These are phyloP conservation scores for Sungouiozyma ichnusensis DNA, from an alignment of 805 yeast species.

Conservation along the genomic window DNA sequence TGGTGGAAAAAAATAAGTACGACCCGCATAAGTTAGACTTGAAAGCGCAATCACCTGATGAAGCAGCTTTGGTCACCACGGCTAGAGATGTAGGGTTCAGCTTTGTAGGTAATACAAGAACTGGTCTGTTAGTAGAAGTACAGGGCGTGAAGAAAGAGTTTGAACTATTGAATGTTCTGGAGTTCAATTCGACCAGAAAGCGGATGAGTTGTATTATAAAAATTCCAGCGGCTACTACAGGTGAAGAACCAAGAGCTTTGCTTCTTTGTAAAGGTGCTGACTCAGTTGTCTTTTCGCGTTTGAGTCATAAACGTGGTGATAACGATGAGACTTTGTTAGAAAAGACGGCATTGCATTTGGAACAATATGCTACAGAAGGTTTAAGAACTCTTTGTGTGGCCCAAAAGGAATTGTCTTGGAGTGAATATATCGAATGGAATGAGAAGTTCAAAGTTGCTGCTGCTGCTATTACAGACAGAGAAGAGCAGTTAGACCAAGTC, in stretches of 20 bases:
- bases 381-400: slow-evolving; percentile 76
- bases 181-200: slow-evolving; percentile 76
- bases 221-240: slow-evolving; percentile 39
- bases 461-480: slow-evolving; percentile 53
- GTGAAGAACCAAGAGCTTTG: slow-evolving; percentile 46
- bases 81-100: slow-evolving; percentile 71
- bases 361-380: slow-evolving; percentile 76
- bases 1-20: slow-evolving; percentile 55
- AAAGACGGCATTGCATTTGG: slow-evolving; percentile 62
- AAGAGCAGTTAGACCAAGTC: slow-evolving; percentile 59
- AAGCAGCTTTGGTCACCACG: slow-evolving; percentile 76
- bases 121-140: slow-evolving; percentile 53
- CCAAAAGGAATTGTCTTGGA: slow-evolving; percentile 53
- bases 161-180: slow-evolving; percentile 60
- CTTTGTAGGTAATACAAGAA: slow-evolving; percentile 54
- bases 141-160: slow-evolving; percentile 66
- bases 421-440: slow-evolving; percentile 55
- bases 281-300: slow-evolving; percentile 62
- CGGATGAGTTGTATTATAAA: slow-evolving; percentile 80
- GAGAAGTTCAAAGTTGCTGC: slow-evolving; percentile 53
- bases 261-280: slow-evolving; percentile 83
- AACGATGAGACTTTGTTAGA: slow-evolving; percentile 39
- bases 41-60: slow-evolving; percentile 82
- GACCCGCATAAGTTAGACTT: slow-evolving; percentile 46
- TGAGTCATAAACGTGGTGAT: slow-evolving; percentile 32